Evolutionary conservation across 208 protist species (phyloP).

Genomic region (Porcisia hertigi): DNA sequence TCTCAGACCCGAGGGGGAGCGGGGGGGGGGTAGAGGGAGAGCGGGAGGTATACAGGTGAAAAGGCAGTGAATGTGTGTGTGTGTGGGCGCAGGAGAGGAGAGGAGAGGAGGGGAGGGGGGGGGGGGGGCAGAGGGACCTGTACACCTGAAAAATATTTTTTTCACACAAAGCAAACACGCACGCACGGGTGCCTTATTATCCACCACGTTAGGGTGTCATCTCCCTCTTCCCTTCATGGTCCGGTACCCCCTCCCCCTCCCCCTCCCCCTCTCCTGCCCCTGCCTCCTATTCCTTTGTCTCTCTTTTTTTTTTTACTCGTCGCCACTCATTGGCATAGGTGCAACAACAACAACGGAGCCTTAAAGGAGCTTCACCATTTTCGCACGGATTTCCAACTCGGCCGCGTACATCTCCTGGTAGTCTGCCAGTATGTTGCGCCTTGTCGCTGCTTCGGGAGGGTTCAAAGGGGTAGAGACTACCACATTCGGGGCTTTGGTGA

Average conservation of each 20-base stretch:
- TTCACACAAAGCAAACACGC: too few relatives aligned
- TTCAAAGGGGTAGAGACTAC: not conserved
- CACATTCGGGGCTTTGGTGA: not conserved
- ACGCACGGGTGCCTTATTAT: too few relatives aligned
- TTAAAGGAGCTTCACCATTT: slow-evolving; percentile 20
- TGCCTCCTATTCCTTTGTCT: not conserved
- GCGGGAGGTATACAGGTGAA: not conserved
- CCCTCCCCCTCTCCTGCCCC: too few relatives aligned
- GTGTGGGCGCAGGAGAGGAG: not conserved
- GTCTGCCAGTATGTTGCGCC: not conserved
- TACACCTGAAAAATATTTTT: not conserved
- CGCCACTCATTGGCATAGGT: not conserved
- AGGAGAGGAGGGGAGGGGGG: too few relatives aligned
- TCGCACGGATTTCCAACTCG: slow-evolving; percentile 20
- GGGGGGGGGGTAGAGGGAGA: not conserved
- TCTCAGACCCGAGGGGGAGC: not conserved
- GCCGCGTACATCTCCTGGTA: slow-evolving; percentile 19
- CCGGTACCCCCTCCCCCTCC: not conserved
- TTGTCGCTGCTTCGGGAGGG: not conserved
- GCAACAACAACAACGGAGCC: not conserved
- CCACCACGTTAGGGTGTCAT: too few relatives aligned
- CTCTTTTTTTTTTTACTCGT: not conserved
- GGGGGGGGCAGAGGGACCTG: not conserved
- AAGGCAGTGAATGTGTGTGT: not conserved
- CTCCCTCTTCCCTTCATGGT: not conserved